These are phyloP conservation scores for Sclerospora graminicola DNA, from an alignment of 352 stramenopile species.

Conservation along the genomic window DNA sequence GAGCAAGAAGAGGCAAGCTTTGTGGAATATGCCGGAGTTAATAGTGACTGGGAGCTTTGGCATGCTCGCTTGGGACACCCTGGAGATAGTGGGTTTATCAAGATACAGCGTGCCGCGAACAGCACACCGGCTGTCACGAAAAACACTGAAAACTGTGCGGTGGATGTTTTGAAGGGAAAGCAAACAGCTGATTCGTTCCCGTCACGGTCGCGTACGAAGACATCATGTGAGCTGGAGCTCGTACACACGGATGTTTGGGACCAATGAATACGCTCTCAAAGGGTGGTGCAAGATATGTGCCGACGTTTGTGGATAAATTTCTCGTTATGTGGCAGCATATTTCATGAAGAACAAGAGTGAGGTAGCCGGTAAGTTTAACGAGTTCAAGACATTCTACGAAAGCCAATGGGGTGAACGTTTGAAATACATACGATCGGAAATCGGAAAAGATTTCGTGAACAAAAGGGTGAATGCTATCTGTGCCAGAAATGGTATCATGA, in stretches of 20 bases:
- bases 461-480: conserved; percentile 2
- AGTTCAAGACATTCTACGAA: conserved; percentile 11
- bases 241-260: conserved; percentile 4
- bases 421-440: conserved; percentile 14
- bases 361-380: conserved; percentile 2
- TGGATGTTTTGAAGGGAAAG: conserved; percentile 11
- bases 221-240: conserved; percentile 3
- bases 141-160: background rate
- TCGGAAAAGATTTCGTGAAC: conserved; percentile 16
- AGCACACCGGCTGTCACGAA: too few species aligned
- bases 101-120: conserved; percentile 4
- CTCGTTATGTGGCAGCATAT: conserved; percentile 5
- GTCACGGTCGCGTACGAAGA: conserved; percentile 6
- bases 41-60: conserved; percentile 13
- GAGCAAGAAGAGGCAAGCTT: conserved; percentile 2
- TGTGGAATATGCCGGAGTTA: conserved; percentile 3
- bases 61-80: conserved; percentile 3
- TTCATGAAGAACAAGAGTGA: conserved; percentile 14
- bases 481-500: background rate
- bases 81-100: background rate
- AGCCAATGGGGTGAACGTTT: conserved; percentile 11
- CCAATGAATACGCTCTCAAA: conserved; percentile 7
- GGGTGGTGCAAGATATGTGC: background rate
- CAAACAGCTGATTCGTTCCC: too few species aligned
- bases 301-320: conserved; percentile 6